Evolutionary conservation across 495 filamentous ascomycete species (phyloP), one percentile per base, ranked within the genome.

Genomic region (Penicillium salamii): DNA sequence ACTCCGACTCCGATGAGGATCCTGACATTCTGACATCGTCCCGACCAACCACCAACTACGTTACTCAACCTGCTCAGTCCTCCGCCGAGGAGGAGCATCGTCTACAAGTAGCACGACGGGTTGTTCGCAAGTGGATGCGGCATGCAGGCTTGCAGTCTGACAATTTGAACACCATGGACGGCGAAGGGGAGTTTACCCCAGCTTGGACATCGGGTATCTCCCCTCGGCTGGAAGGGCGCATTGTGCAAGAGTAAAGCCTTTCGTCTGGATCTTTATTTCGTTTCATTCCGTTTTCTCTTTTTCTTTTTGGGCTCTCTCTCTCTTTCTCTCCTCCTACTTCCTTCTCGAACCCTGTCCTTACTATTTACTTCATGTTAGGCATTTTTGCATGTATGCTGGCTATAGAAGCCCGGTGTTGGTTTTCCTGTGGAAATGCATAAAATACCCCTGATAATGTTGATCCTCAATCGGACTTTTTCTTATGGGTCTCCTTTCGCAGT

Each of bases 201-300:
- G 70, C 82, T 37, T 95, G 90, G 90, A 92, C 91, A 3, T 82
- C 74, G 43, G 84, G 85, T 0, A 88, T 95, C 52, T 78, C 82
- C 18, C 90, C 90, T 17, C 78, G 71, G 42, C 47, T 93, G 1
- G 90, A 95, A 66, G 90, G 88, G 20, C 78, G 90, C 14, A 92
- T 95, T 44, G 53, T 78, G 6, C 53, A 72, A 46, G 66, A 74
- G 36, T 53, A 32, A 32, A 18, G 28, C 21, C n/a, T 18, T 13
- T 15, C 17, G 19, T 19, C 9, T 11, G 13, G 1, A 18, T 20
- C 19, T 13, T 18, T 37, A 9, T 37, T 29, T 38, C 23, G 6
- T 3, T 21, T 19, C 9, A 8, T 18, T n/a, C 20, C 13, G 24
- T 37, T 33, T 34, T 26, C 23, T n/a, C 19, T 42, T 42, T 35